Percentiles rank a stretch among this genome's conserved stretches.
These are phyloP conservation scores for Xerocomellus intermedius DNA, from an alignment of 768 basidiomycete species.

Conservation along the genomic window DNA sequence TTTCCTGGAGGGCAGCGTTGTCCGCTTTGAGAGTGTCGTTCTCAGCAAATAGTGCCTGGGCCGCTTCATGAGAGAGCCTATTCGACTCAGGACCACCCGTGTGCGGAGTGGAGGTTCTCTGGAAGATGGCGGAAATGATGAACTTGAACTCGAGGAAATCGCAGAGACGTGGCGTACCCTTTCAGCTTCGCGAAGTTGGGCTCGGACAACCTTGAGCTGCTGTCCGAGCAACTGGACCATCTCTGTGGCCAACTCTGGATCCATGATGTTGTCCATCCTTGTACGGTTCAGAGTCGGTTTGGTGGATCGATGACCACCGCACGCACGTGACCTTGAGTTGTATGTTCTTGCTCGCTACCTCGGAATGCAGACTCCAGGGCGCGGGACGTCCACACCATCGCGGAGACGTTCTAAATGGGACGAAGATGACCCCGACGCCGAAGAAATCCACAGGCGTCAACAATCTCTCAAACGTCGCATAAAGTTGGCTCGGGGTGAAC, in stretches of 20 bases:
- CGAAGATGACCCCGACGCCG: slow-evolving; percentile 43
- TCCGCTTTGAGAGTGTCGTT: slow-evolving; percentile 18
- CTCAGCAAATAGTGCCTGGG: slow-evolving; percentile 13
- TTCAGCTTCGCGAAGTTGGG: slow-evolving; percentile 23
- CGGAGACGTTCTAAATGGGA: slow-evolving; percentile 81
- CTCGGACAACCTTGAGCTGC: slow-evolving; percentile 24
- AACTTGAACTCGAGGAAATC: neutral
- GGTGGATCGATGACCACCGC: neutral
- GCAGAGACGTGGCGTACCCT: slow-evolving; percentile 7
- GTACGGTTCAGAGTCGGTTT: neutral
- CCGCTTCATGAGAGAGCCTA: slow-evolving; percentile 1
- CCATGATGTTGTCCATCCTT: slow-evolving; percentile 22
- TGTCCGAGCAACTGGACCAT: slow-evolving; percentile 26
- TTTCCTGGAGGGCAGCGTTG: slow-evolving; percentile 17
- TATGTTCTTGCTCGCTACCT: slow-evolving; percentile 19
- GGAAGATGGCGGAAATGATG: neutral
- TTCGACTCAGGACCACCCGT: neutral
- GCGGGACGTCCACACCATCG: slow-evolving; percentile 49
- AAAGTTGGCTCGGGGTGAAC: slow-evolving; percentile 38
- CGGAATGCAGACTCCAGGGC: slow-evolving; percentile 23
- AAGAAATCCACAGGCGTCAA: slow-evolving; percentile 33
- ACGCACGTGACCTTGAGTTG: slow-evolving; percentile 15
- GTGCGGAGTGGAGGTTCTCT: slow-evolving; percentile 12
- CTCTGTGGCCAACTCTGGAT: slow-evolving; percentile 27
- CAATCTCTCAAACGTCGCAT: slow-evolving; percentile 54